Evolutionary conservation across 805 yeast species (phyloP).

Genomic region (Sugiyamaella marilandica): DNA sequence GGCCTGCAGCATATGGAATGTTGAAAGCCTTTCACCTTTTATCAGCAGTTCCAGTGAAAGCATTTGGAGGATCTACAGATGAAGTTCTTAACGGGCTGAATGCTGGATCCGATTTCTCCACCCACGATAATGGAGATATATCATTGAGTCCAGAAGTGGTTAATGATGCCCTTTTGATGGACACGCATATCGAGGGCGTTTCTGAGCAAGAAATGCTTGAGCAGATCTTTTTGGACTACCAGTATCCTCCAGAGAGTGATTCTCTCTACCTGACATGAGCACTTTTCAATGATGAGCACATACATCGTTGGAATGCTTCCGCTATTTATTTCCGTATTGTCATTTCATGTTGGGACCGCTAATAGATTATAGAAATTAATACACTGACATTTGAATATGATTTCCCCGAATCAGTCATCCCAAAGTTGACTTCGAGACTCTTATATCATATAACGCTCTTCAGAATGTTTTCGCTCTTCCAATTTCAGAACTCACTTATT

Average conservation of each 20-base stretch:
- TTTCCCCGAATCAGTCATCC: too few species aligned
- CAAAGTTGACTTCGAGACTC: too few species aligned
- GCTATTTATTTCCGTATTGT: neutral
- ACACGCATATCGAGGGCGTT: conserved; percentile 7
- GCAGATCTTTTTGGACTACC: conserved; percentile 12
- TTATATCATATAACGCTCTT: too few species aligned
- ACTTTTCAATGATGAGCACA: too few species aligned
- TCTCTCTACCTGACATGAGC: neutral
- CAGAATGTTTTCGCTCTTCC: too few species aligned
- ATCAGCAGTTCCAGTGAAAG: conserved; percentile 9
- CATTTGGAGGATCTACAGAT: conserved; percentile 1
- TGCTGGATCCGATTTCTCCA: neutral
- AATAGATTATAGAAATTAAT: neutral
- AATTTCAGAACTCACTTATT: too few species aligned
- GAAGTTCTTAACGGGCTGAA: neutral
- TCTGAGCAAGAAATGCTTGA: conserved; percentile 12
- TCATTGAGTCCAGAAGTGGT: neutral
- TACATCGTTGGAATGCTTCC: too few species aligned
- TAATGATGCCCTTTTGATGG: conserved; percentile 3
- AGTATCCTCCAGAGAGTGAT: neutral
- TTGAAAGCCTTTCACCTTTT: conserved; percentile 9
- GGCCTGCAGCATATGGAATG: conserved; percentile 16
- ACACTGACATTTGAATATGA: neutral
- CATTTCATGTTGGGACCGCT: neutral
- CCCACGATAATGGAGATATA: neutral